Base-by-base conservation (phyloP, 2,329 filamentous ascomycete genomes). In the Colletotrichum sp. region DNA sequence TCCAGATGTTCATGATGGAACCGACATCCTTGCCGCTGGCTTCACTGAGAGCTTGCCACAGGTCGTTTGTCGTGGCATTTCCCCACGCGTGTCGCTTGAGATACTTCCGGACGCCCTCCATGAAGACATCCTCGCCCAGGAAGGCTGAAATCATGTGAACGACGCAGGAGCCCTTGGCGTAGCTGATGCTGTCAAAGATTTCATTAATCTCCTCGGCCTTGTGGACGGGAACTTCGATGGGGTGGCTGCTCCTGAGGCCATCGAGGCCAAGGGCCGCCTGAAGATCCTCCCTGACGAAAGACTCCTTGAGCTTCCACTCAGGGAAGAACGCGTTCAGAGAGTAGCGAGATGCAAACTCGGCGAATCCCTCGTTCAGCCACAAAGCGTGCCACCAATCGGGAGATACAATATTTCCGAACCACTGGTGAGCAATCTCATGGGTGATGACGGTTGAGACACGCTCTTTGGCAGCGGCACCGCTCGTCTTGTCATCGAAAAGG, bases 381-480 rank as follows among this genome's bases (percentile, higher is more conserved):
- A 98, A 88, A 71, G 96, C 96, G 85, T 98, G 96, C 96, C 96
- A 98, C 90, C 98, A 98, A 84, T 98, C 96, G 96, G 98, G 98
- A 69, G 96, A 98, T 32, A 98, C 96, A 69, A 98, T 88, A 87
- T 98, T 98, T 78, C 96, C 96, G 82, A 98, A 98, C 96, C 96
- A 98, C 86, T 98, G 96, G 86, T 98, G 96, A 55, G 96, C 96
- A 82, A 98, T 89, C 85, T 98, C 96, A 87, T 98, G 96, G 89
- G 98, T 96, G 32, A 98, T 96, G 55, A 97, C 95, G 85, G 98
- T 96, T 68, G 96, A 96, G 71, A 98, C 95, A 52, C 96, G 93
- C 87, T 98, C 94, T 88, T 98, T 98, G 77, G 93, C 95, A 48
- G 94, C 93, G 25, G 96, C 96, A 82, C 96, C 94, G 81, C 95